Base-by-base conservation (phyloP, 2,329 filamentous ascomycete species). In the Fusarium buxicola region DNA sequence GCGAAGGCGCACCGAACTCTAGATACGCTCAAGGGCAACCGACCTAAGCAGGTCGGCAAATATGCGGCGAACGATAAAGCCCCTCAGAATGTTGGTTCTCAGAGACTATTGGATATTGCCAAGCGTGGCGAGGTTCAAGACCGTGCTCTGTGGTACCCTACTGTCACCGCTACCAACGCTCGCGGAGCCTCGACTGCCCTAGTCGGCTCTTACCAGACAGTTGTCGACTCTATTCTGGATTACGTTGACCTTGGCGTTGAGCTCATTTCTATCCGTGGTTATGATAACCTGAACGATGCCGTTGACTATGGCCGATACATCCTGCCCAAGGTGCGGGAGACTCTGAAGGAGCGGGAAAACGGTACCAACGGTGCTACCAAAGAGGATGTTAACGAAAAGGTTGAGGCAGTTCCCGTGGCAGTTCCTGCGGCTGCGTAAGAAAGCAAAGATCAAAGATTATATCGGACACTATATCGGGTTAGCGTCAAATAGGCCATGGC, bases 101-200 rank as follows among this genome's bases (percentile, higher is more conserved):
- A 87, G 71, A 78, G 85, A 1, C 71, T 88, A 40, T 77, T 87
- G 0, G 84, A 86, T 8, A 87, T 87, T 61, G 85, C 85, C 25
- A 74, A 77, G 41, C 74, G 76, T 3, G 82, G 82, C 1, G 84
- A 87, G 66, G 81, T 87, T 2, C 85, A 87, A 62, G 85, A 88
- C 68, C 82, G 84, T 15, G 84, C 83, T 1, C 73, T 87, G n/a
- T 88, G 85, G 85, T 88, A 87, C 70, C 84, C 85, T 1, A 87
- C 85, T 0, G 85, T 87, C 5, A 86, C 84, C 3, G 85, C 85
- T 2, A 87, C 85, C 1, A 84, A 84, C 68, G 85, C 85, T 1
- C 77, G 83, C 2, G 85, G 85, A 1, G 85, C 85, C 0, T 86
- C 84, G 0, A 88, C 85, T 1, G 85, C 85, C 1, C 73, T 87